Base-by-base conservation (phyloP, 495 filamentous ascomycete genomes). In the Bombardia bombarda region DNA sequence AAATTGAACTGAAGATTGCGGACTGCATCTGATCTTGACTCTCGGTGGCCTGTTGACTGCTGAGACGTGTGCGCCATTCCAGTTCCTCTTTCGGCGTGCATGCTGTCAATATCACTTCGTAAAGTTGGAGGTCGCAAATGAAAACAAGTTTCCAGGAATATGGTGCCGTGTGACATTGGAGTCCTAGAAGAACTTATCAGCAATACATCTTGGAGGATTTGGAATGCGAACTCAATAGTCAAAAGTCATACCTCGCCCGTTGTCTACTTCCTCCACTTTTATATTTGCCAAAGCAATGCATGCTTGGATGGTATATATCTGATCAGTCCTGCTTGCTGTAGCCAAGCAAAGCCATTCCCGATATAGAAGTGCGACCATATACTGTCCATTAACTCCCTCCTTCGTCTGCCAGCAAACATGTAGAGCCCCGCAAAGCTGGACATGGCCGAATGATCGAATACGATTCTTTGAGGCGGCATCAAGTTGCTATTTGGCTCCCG, bases 61-160 rank as follows among this genome's bases (percentile, higher is more conserved):
- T 49, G 32, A 86, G 62, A 10, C 70, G 66, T 19, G 58, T 66
- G 38, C 75, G 72, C 92, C 92, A 98, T 47, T 81, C 72, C 38
- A 75, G 67, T 60, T 93, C 87, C 54, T 98, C 92, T 38, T 70
- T 75, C 3, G 79, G 73, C 0, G 87, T 90, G 49, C 89, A 95
- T 30, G 89, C 90, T 53, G 86, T 94, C 54, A 95, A 69, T 17
- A 95, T 80, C 23, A 95, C 55, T 63, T 97, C 92, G 57, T 83
- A 92, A 16, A 86, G 73, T 31, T 82, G 79, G 46, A 86, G 74
- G 33, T 83, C 72, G 32, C 77, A 73, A 51, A 90, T 83, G 51
- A 97, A 96, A 13, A 85, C 68, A n/a, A 96, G 57, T 59, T 96
- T 98, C 90, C 90, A 97, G 2, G 88, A 89, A 58, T 86, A 86